Evolutionary conservation across 1,284 basidiomycete species (phyloP), one percentile per base, ranked within the genome.

Genomic region (Macrocybe sp.): DNA sequence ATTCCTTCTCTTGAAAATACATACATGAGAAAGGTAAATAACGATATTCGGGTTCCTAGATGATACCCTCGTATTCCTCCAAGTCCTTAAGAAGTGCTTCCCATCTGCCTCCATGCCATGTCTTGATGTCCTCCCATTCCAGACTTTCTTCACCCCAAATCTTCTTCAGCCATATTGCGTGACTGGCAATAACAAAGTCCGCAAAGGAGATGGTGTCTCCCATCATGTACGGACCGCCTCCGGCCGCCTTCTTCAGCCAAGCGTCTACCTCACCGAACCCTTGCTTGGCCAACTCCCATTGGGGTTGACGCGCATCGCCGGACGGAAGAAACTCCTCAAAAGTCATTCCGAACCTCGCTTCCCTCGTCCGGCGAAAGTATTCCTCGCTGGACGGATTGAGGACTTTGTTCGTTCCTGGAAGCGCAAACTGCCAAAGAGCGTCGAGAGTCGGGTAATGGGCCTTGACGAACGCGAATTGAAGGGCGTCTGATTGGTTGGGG

Each of bases 351-450:
- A 60, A 64, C 7, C 8, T 4, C 41, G 33, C 54, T 54, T 68
- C 65, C 7, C 69, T 59, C 9, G 69, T 68, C 7, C 51, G 41
- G 16, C 62, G 54, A 52, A 66, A 75, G 55, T 70, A 75, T 38
- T 57, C 65, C 43, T 53, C 51, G 51, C 68, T 70, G n/a, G 35
- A 40, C 16, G 65, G 63, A 46, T 61, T 66, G 31, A 73, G 55
- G 1, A 59, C 47, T 1, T 36, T 43, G 10, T 48, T 40, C 10
- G 60, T 52, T 29, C 52, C 47, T 11, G 60, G 55, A 2, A 58
- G 30, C 2, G 54, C 46, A 44, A 59, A 57, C 6, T 46, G 46
- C 46, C 47, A 50, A 6, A 59, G 29, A 1, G 56, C 29, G 1
- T 35, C 42, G 7, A 66, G 28, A 22, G 58, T 47, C 3, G 45